Conservation (phyloP, 2,329 filamentous ascomycete species). For the Pseudogymnoascus sp. region DNA sequence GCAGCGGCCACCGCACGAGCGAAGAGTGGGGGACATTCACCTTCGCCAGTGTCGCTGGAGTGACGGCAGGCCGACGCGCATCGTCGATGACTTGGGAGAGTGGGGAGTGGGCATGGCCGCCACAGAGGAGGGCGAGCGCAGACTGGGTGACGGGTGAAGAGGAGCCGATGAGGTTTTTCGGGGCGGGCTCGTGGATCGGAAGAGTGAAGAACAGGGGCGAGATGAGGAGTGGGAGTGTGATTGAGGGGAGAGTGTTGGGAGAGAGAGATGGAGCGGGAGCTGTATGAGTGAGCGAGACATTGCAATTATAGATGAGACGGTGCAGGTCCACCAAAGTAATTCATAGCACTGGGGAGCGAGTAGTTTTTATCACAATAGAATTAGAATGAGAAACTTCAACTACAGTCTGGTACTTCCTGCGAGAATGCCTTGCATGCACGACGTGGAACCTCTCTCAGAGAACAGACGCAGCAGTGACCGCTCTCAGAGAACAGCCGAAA, state of each 20-base stretch:
- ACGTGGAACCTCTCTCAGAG: neutral
- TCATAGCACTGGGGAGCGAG: neutral
- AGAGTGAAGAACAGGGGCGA: neutral
- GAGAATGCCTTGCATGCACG: neutral
- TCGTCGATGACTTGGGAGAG: neutral
- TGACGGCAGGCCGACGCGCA: neutral
- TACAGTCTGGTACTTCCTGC: neutral
- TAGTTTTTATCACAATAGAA: slow-evolving; percentile 1
- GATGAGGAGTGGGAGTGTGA: neutral
- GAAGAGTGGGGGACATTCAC: neutral
- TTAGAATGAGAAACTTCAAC: neutral
- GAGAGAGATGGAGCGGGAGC: neutral
- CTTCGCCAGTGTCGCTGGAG: neutral
- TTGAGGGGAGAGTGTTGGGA: neutral
- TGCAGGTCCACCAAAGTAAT: neutral
- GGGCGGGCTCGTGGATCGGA: neutral
- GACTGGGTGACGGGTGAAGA: neutral
- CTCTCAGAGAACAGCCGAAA: neutral
- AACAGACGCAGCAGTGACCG: neutral
- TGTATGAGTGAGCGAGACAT: neutral
- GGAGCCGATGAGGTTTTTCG: neutral
- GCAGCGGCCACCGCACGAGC: neutral
- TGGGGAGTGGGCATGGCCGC: neutral
- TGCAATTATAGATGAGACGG: neutral
- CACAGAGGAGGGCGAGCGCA: neutral